phyloP scores from a whole-genome alignment of 139 green algal species.

The Eudorina sp. region DNA sequence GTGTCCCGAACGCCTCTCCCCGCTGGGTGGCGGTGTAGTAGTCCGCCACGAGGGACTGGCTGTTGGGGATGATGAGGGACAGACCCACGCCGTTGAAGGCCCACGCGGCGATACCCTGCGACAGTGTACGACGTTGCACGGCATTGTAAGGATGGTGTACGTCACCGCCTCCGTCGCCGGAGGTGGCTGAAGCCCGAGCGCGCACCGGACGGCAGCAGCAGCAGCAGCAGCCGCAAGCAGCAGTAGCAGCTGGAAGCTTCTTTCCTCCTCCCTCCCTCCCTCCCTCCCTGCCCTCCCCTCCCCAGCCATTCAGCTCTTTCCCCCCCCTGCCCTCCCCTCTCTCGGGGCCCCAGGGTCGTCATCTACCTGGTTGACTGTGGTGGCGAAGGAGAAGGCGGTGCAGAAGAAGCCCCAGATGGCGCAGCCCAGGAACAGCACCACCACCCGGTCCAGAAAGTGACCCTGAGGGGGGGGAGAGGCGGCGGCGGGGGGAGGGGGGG shows the following conservation, averaged over 20 bases:
- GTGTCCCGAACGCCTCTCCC: constrained; percentile 77
- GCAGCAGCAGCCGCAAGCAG: no score
- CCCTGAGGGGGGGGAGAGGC: neutral
- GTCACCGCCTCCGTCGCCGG: no score
- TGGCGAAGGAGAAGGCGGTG: constrained; percentile 68
- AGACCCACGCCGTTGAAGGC: constrained; percentile 83
- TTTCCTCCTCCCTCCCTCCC: neutral
- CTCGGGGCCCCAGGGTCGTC: neutral
- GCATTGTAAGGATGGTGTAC: no score
- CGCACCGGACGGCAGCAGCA: no score
- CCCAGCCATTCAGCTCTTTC: neutral
- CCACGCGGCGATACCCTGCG: constrained; percentile 58
- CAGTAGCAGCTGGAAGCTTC: no score
- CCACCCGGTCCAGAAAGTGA: constrained; percentile 62
- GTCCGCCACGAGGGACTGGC: constrained; percentile 78
- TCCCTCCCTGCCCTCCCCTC: neutral
- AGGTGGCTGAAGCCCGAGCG: no score
- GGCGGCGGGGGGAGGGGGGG: neutral
- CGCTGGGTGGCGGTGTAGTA: constrained; percentile 60
- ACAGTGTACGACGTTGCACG: no score
- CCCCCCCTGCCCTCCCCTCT: no score
- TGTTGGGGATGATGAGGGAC: constrained; percentile 80
- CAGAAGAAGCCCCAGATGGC: constrained; percentile 84
- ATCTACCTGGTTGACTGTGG: constrained; percentile 69
- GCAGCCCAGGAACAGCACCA: constrained; percentile 76